Base-by-base conservation (phyloP, 306 rosid genomes). In the Canavalia ensiformis region DNA sequence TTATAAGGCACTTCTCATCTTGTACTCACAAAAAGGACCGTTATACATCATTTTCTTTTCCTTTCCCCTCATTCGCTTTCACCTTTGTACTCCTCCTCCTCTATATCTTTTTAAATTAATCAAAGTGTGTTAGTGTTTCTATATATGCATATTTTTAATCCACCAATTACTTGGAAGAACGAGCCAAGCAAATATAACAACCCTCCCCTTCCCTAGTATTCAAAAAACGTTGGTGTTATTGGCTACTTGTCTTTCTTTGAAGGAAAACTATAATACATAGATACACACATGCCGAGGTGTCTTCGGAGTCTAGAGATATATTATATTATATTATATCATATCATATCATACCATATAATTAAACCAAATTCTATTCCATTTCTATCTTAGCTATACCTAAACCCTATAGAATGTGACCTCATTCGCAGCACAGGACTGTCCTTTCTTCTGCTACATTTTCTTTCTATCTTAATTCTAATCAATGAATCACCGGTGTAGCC, bases 21-120 rank as follows among this genome's bases (percentile, higher is more conserved):
- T 51, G 8, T 82, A 13, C 13, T 18, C 44, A 42, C 56, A 63
- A 80, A 82, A 77, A 78, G 81, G 62, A 78, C 90, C 87, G 85
- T 84, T 90, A 83, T 65, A 65, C 87, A 77, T 90, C 82, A 68
- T 86, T 83, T 86, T 86, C 76, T 78, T 60, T 60, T 77, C 46
- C 58, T 51, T 49, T 83, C 52, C 50, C 49, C 73, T 18, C 28
- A 66, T 5, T 80, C 82, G 51, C 68, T 75, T 70, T 84, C 89
- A 75, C 80, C 80, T 76, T 83, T 80, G 68, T 81, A 83, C 82
- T 75, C 68, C 83, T 58, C 33, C 25, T 18, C 25, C 25, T 18
- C 25, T 18, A 18, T 18, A 18, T 18, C 25, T 18, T 18, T 18
- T 18, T 80, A 70, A 25, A 59, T 47, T 78, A 78, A 78, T 78